Conservation (phyloP, 108 stramenopile species). For the Cyclotella choctawhatcheeana region DNA sequence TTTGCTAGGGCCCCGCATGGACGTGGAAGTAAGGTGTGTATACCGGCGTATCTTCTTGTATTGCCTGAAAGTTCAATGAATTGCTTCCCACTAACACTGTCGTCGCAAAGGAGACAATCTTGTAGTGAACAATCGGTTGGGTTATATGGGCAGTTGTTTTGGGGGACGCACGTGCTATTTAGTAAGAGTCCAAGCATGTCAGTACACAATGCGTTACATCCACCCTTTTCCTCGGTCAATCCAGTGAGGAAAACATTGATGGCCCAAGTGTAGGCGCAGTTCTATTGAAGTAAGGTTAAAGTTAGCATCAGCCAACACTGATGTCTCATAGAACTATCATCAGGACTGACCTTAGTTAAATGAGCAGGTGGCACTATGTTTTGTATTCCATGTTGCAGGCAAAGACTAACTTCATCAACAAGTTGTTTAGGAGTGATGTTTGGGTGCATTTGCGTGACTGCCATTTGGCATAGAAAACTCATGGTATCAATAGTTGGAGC, state of each 20-base stretch:
- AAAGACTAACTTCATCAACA: slow-evolving; percentile 4
- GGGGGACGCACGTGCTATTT: not conserved
- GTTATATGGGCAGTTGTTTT: slow-evolving; percentile 9
- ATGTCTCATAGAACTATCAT: not conserved
- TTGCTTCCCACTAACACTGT: slow-evolving; percentile 15
- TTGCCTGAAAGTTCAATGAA: slow-evolving; percentile 29
- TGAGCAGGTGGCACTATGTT: slow-evolving; percentile 4
- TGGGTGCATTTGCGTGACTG: not conserved
- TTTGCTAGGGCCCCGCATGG: slow-evolving; percentile 22
- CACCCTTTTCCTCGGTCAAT: slow-evolving; percentile 7
- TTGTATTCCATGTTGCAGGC: slow-evolving; percentile 10
- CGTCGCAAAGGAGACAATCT: slow-evolving; percentile 24
- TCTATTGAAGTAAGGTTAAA: not conserved
- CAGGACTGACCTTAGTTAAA: slow-evolving; percentile 3
- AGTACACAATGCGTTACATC: slow-evolving; percentile 17
- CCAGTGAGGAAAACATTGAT: slow-evolving; percentile 32
- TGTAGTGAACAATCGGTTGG: slow-evolving; percentile 11
- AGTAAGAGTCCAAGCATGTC: slow-evolving; percentile 11
- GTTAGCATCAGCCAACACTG: not conserved
- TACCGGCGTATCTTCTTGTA: slow-evolving; percentile 24
- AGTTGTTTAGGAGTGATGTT: slow-evolving; percentile 8
- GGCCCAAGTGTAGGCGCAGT: slow-evolving; percentile 29
- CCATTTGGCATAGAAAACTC: slow-evolving; percentile 12
- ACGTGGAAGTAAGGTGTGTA: slow-evolving; percentile 27
- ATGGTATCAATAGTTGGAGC: slow-evolving; percentile 20